A percentile compares a stretch with the other conserved stretches of the same genome.
phyloP scores from a whole-genome alignment of 2,329 filamentous ascomycete genomes.

The Trichoderma koningiopsis region DNA sequence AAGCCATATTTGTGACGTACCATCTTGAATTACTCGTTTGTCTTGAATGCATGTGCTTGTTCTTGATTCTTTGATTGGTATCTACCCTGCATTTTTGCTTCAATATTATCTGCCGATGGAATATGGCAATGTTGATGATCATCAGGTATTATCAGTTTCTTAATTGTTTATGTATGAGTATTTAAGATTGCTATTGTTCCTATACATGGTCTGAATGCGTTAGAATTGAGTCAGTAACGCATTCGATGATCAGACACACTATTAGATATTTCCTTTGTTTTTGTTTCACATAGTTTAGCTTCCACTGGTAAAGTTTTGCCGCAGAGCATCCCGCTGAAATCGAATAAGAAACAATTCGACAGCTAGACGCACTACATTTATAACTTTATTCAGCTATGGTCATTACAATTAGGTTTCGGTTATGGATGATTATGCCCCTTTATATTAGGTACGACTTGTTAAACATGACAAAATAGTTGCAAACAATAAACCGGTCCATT shows the following conservation, averaged over 20 bases:
- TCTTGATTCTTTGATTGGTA: background rate
- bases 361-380: background rate
- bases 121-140: background rate
- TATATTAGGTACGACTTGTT: background rate
- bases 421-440: background rate
- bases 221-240: too few species aligned
- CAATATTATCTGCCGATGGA: accelerated
- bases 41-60: background rate
- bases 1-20: background rate
- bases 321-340: too few species aligned
- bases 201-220: too few species aligned
- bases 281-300: too few species aligned
- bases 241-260: too few species aligned
- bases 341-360: background rate
- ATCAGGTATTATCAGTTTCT: too few species aligned
- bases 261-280: too few species aligned
- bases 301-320: too few species aligned
- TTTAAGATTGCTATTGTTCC: too few species aligned
- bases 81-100: background rate
- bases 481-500: background rate
- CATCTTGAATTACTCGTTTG: background rate
- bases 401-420: background rate
- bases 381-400: background rate
- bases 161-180: too few species aligned
- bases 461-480: background rate